phyloP scores from a whole-genome alignment of 257 asterid genomes.

The Salvia miltiorrhiza region DNA sequence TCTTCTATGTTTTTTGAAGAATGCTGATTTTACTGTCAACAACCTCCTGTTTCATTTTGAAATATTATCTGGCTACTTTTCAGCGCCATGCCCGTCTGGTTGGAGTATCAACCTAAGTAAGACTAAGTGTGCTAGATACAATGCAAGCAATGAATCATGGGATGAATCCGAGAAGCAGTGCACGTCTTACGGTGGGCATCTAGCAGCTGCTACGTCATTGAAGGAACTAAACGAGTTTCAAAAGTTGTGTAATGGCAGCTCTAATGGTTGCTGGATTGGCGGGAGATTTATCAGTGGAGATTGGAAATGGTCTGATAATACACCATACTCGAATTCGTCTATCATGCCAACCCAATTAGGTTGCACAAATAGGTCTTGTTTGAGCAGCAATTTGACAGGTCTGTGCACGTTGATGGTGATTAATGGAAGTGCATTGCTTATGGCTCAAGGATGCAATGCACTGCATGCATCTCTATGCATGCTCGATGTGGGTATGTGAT shows the following conservation, averaged over 20 bases:
- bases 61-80: slow-evolving; percentile 2
- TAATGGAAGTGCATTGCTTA: slow-evolving; percentile 40
- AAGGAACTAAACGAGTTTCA: slow-evolving; percentile 55
- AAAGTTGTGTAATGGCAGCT: slow-evolving; percentile 47
- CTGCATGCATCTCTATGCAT: slow-evolving; percentile 67
- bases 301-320: slow-evolving; percentile 83
- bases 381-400: slow-evolving; percentile 27
- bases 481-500: slow-evolving; percentile 53
- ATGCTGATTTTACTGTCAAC: background rate
- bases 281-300: slow-evolving; percentile 42
- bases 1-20: background rate
- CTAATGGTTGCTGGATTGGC: slow-evolving; percentile 86
- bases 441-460: slow-evolving; percentile 63
- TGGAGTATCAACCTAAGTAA: slow-evolving; percentile 51
- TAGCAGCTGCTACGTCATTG: slow-evolving; percentile 53
- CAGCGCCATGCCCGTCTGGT: slow-evolving; percentile 65
- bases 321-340: slow-evolving; percentile 53
- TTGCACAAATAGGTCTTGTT: slow-evolving; percentile 52
- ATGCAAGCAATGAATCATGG: slow-evolving; percentile 58
- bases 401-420: slow-evolving; percentile 57
- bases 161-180: slow-evolving; percentile 67
- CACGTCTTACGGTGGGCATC: slow-evolving; percentile 53
- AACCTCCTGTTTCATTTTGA: background rate
- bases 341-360: slow-evolving; percentile 27
- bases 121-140: slow-evolving; percentile 52